A percentile compares a stretch with the other conserved stretches of the same genome.
phyloP scores from a whole-genome alignment of 345 rosid genomes.

The Euphorbia tirucalli region DNA sequence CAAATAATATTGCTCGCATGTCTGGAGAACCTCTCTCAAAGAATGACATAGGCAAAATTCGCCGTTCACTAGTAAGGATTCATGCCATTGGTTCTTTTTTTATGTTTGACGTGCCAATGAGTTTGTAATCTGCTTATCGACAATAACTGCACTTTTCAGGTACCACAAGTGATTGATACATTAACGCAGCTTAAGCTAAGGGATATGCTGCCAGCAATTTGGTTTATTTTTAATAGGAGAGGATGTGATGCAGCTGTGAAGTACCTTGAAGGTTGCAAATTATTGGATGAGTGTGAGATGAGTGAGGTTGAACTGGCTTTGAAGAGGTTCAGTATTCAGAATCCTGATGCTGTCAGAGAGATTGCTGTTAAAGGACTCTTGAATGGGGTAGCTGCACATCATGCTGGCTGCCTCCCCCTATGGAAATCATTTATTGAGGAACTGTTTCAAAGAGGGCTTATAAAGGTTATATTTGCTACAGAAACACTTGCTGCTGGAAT shows the following conservation, averaged over 20 bases:
- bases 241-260: conserved; percentile 95
- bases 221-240: conserved; percentile 93
- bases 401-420: conserved; percentile 95
- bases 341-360: conserved; percentile 95
- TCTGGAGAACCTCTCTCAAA: conserved; percentile 68
- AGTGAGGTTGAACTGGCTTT: conserved; percentile 88
- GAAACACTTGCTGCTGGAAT: conserved; percentile 98
- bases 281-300: conserved; percentile 77
- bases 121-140: conserved; percentile 12
- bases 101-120: background rate
- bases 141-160: conserved; percentile 45
- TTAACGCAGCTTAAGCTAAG: conserved; percentile 66
- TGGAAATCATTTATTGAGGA: conserved; percentile 96
- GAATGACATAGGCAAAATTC: conserved; percentile 72
- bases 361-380: conserved; percentile 77
- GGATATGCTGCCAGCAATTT: conserved; percentile 89
- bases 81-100: conserved; percentile 14
- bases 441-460: conserved; percentile 83
- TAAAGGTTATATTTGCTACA: conserved; percentile 92
- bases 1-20: conserved; percentile 27
- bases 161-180: conserved; percentile 80
- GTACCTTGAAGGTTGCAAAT: conserved; percentile 70
- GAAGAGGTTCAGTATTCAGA: conserved; percentile 68
- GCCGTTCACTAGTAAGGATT: conserved; percentile 66
- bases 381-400: conserved; percentile 90